Evolutionary conservation across 1,284 basidiomycete genomes (phyloP).

Genomic region (Chiua sp.): DNA sequence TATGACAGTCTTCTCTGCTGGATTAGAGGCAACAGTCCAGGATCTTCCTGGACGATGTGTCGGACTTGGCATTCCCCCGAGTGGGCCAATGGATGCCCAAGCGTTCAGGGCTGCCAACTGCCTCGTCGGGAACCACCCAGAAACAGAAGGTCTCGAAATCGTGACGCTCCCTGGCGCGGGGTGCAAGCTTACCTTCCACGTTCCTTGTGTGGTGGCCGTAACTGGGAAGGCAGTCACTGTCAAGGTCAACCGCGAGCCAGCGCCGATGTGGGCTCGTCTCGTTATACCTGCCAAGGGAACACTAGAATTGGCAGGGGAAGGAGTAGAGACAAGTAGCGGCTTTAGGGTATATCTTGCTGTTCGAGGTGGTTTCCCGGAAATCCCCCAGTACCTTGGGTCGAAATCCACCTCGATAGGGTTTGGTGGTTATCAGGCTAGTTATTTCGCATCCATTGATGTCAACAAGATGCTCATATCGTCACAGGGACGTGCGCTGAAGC

Average conservation of each 20-base stretch:
- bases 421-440: slow-evolving; percentile 62
- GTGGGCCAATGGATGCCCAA: slow-evolving; percentile 69
- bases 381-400: slow-evolving; percentile 64
- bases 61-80: slow-evolving; percentile 68
- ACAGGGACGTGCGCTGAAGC: slow-evolving; percentile 58
- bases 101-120: slow-evolving; percentile 66
- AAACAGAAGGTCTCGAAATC: slow-evolving; percentile 65
- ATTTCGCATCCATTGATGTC: background rate
- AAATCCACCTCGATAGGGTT: slow-evolving; percentile 66
- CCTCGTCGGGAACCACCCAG: slow-evolving; percentile 60
- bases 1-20: slow-evolving; percentile 61
- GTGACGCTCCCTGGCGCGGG: slow-evolving; percentile 44
- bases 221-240: slow-evolving; percentile 57
- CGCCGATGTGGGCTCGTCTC: slow-evolving; percentile 55
- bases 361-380: slow-evolving; percentile 63
- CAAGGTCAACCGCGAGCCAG: slow-evolving; percentile 46
- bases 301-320: slow-evolving; percentile 43
- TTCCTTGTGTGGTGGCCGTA: slow-evolving; percentile 56
- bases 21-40: slow-evolving; percentile 67
- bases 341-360: slow-evolving; percentile 64
- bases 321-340: slow-evolving; percentile 37
- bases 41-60: slow-evolving; percentile 64
- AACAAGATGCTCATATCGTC: background rate
- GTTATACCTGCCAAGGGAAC: slow-evolving; percentile 50
- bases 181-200: slow-evolving; percentile 52